These are phyloP conservation scores for Aspergillus pseudoglaucus DNA, from an alignment of 2,329 filamentous ascomycete genomes.

Conservation along the genomic window DNA sequence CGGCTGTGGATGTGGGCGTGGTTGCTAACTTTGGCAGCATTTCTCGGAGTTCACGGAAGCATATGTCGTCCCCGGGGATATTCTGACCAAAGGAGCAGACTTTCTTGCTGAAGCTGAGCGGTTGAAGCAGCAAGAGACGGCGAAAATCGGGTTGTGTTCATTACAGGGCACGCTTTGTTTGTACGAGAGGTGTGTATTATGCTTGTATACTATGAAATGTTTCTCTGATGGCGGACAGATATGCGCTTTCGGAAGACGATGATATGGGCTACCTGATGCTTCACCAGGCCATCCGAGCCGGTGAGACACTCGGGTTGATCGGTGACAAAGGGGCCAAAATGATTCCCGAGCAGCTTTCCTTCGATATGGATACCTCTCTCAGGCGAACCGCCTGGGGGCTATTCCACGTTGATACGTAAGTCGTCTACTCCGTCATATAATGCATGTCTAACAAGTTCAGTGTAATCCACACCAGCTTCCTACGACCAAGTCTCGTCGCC, in stretches of 20 bases:
- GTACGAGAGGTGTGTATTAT: constrained; percentile 25
- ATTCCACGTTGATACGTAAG: constrained; percentile 35
- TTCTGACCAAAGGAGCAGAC: constrained; percentile 29
- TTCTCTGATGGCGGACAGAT: constrained; percentile 10
- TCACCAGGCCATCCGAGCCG: constrained; percentile 29
- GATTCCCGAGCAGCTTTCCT: constrained; percentile 16
- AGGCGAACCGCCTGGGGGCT: constrained; percentile 31
- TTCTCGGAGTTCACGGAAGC: constrained; percentile 35
- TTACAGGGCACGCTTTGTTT: constrained; percentile 31
- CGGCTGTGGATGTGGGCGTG: no score
- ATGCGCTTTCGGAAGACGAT: constrained; percentile 30
- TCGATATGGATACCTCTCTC: constrained; percentile 26
- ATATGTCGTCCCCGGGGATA: constrained; percentile 30
- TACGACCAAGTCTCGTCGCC: constrained; percentile 28
- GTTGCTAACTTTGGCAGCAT: constrained; percentile 16
- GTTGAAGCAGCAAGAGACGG: constrained; percentile 15
- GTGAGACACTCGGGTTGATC: constrained; percentile 26
- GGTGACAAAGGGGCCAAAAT: constrained; percentile 17
- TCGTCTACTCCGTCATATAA: not conserved
- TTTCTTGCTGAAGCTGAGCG: constrained; percentile 34
- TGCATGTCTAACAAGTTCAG: constrained; percentile 11
- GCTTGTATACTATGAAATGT: not conserved
- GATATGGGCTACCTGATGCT: constrained; percentile 34
- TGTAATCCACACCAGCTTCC: constrained; percentile 29
- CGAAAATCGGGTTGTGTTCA: constrained; percentile 21